phyloP scores from a whole-genome alignment of 441 rosid genomes.

The Erodium trifolium region DNA sequence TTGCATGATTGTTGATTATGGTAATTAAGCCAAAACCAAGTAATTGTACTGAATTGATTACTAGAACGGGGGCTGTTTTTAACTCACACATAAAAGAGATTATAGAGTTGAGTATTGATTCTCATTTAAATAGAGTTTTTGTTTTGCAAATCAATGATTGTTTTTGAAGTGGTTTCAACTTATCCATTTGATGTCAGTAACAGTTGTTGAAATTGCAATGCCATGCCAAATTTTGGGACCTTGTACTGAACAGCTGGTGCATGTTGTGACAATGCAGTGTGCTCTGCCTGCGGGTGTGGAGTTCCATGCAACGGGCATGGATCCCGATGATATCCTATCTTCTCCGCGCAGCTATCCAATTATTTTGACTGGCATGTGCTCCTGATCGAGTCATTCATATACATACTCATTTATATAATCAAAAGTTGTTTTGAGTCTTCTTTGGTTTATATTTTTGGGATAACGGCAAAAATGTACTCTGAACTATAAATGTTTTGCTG shows the following conservation, averaged over 20 bases:
- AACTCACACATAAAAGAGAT: not conserved
- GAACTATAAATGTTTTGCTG: too few relatives aligned
- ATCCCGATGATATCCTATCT: conserved; percentile 44
- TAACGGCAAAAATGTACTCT: too few relatives aligned
- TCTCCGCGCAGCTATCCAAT: conserved; percentile 91
- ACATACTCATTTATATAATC: too few relatives aligned
- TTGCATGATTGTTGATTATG: not conserved
- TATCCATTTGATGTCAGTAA: not conserved
- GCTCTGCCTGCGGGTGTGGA: conserved; percentile 91
- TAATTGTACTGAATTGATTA: too few relatives aligned
- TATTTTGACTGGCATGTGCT: conserved; percentile 65
- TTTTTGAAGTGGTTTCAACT: not conserved
- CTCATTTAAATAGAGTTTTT: not conserved
- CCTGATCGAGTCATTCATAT: not conserved
- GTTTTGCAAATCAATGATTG: not conserved
- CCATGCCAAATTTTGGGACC: not conserved
- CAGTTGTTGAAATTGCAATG: conserved; percentile 1
- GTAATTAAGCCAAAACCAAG: not conserved
- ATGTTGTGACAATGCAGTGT: conserved; percentile 38
- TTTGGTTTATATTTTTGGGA: too few relatives aligned
- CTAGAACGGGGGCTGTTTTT: not conserved
- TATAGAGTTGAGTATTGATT: not conserved
- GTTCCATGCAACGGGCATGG: conserved; percentile 66
- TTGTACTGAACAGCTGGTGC: not conserved
- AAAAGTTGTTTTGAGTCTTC: too few relatives aligned